Base-by-base conservation (phyloP, 805 yeast genomes). In the Lipomyces kockii region DNA sequence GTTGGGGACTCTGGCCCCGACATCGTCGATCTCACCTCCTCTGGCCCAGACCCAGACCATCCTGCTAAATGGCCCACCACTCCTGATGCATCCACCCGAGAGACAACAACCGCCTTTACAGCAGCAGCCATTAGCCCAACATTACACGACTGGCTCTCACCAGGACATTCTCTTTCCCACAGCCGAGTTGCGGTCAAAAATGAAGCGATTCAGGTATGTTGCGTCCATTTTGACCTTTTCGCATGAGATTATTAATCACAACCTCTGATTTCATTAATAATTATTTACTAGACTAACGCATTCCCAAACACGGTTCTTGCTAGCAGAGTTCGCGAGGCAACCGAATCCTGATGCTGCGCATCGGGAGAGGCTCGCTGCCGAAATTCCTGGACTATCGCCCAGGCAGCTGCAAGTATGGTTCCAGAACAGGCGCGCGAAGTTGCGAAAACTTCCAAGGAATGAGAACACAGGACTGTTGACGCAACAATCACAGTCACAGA, bases 401-500 rank as follows among this genome's bases (percentile, higher is more conserved):
- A 64, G 72, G 8, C 71, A 69, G 53, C 61, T 69, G 39, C 72
- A 69, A 43, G 71, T 69, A n/a, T 69, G 72, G 72, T 69, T 69
- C 60, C 72, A 69, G 62, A 69, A 69, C 61, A 34, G 72, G 35
- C 62, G 72, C 11, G 72, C 72, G 14, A 67, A 68, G 62, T 46
- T 69, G 55, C 61, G 66, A 14, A 68, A 66, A 6, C 43, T 62
- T 22, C 14, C 65, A 11, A 27, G n/a, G 22, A 49, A 61, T 34
- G 61, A 53, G 29, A 8, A 58, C 27, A 22, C 51, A 1, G 55
- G 9, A 17, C 55, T 11, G 20, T 7, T 7, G 8, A 43, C 20
- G 20, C 49, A 17, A 43, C 49, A 17, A 17, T 17, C 22, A 8
- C 49, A 43, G 22, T n/a, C 12, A 9, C 17, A 37, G 43, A 12